These are phyloP conservation scores for Cladosporium sp. DNA, from an alignment of 2,329 filamentous ascomycete genomes.

Conservation along the genomic window DNA sequence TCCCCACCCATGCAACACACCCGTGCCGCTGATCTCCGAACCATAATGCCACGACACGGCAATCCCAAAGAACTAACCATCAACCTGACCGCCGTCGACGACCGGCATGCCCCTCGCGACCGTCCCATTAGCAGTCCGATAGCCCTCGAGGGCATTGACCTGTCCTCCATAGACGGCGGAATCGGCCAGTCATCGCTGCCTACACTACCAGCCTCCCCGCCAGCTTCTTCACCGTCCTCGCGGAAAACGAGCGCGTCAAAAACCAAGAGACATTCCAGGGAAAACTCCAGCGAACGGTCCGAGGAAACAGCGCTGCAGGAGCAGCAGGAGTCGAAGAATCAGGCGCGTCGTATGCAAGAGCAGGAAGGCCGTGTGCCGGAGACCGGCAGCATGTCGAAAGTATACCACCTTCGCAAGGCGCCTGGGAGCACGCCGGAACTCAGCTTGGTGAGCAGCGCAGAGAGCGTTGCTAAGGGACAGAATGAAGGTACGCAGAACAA, in stretches of 20 bases:
- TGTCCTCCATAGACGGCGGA: constrained; percentile 39
- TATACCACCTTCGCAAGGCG: constrained; percentile 45
- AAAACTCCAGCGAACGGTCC: constrained; percentile 9
- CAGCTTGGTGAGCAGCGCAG: constrained; percentile 37
- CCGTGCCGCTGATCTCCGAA: constrained; percentile 18
- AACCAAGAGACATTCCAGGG: constrained; percentile 23
- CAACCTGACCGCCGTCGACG: constrained; percentile 24
- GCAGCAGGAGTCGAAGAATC: constrained; percentile 22
- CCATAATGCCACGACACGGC: constrained; percentile 32
- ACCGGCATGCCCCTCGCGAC: constrained; percentile 17
- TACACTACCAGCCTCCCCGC: constrained; percentile 31
- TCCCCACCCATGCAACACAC: constrained; percentile 18
- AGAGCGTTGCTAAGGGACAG: constrained; percentile 28
- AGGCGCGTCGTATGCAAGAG: constrained; percentile 29
- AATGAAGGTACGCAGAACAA: constrained; percentile 28
- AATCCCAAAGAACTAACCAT: constrained; percentile 34
- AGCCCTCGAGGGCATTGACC: constrained; percentile 38
- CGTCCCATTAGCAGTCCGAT: constrained; percentile 36
- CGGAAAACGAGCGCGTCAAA: constrained; percentile 30
- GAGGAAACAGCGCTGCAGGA: constrained; percentile 1
- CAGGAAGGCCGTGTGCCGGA: constrained; percentile 33
- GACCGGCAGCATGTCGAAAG: constrained; percentile 34
- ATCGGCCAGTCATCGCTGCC: constrained; percentile 29
- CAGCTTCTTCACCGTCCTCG: constrained; percentile 31
- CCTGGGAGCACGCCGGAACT: constrained; percentile 52